Base-by-base conservation (phyloP, 2,329 filamentous ascomycete species). In the Dactylellina sp. region DNA sequence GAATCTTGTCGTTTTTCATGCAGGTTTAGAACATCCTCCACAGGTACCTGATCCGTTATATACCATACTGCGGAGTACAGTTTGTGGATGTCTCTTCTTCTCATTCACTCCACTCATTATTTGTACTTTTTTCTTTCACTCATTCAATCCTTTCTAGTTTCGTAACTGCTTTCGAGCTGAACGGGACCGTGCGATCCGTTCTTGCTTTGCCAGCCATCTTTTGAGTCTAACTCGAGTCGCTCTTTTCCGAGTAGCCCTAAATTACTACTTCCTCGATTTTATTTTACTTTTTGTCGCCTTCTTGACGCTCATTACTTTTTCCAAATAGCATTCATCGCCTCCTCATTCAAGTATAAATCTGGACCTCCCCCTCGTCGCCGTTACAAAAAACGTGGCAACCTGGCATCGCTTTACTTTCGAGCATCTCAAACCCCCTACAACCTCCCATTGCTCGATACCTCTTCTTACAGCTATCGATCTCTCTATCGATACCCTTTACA, bases 311-410 rank as follows among this genome's bases (percentile, higher is more conserved):
- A 49, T 74, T 74, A 61, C 61, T 74, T 74, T 74, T 62, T 74
- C 32, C 37, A 32, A 24, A 28, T 40, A 32, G 16, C 32, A 44
- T 20, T 46, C 56, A 25, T 62, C 65, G 44, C 49, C 56, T 47
- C 60, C 60, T 47, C 61, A n/a, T 47, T 62, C 47, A 66, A 28
- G 39, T 74, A 74, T 74, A 74, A 74, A 74, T 61, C 39, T 28
- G 20, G 70, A 25, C 55, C 37, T 74, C 70, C 70, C 64, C 68
- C 70, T 74, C 70, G 70, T 74, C 61, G 24, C 70, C 70, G 55
- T 74, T 74, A 28, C 16, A 55, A 71, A 68, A 72, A 74, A 74
- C 70, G 70, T 74, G 70, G 70, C 70, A 74, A 74, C 70, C 70
- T 74, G 70, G 70, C 70, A 74, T 47, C 62, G 70, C 28, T 66